Base-by-base conservation (phyloP, 169 alveolate species). In the Plasmodium vivax region DNA sequence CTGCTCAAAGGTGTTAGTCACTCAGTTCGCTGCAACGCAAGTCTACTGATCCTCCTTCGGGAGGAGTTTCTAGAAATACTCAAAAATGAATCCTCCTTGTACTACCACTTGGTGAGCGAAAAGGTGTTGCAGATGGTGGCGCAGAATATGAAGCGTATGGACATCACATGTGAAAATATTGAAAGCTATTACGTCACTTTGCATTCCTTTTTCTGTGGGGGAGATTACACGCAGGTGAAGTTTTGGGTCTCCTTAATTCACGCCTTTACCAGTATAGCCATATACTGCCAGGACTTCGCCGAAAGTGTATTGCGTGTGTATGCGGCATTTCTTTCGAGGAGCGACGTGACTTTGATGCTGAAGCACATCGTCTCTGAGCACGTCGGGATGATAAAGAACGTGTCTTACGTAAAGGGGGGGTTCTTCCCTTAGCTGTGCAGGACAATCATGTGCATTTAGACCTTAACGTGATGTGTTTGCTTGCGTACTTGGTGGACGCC, bases 201-300 rank as follows among this genome's bases (percentile, higher is more conserved):
- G 51, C 34, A 88, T 88, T 85, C 93, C 8, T 73, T 85, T 79
- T 88, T 88, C 23, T 79, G 79, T 36, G 51, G 72, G 38, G 56
- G 82, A 19, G 43, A 88, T 79, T 88, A 51, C 72, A 62, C 5
- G 27, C 51, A 88, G 36, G 27, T 88, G 10, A 79, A 88, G 43
- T 88, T 79, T 30, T 88, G 94, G 94, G 19, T 88, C 14, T 88
- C 87, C 34, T 80, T 88, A 88, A 88, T 88, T 88, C 94, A 88
- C 43, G 87, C 87, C 32, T 79, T 88, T 79, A 88, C 94, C n/a
- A 88, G 68, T n/a, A 88, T 79, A 36, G 94, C 90, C 10, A 12
- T 88, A 58, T 88, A 77, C 12, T 88, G 94, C 30, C 83, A 88
- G 51, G 87, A 79, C 75, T 51, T 88, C 16, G 36, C 94, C 9